A percentile compares a stretch with the other conserved stretches of the same genome.
Evolutionary conservation across 441 rosid species (phyloP).

Genomic region (Bruguiera hainesii): DNA sequence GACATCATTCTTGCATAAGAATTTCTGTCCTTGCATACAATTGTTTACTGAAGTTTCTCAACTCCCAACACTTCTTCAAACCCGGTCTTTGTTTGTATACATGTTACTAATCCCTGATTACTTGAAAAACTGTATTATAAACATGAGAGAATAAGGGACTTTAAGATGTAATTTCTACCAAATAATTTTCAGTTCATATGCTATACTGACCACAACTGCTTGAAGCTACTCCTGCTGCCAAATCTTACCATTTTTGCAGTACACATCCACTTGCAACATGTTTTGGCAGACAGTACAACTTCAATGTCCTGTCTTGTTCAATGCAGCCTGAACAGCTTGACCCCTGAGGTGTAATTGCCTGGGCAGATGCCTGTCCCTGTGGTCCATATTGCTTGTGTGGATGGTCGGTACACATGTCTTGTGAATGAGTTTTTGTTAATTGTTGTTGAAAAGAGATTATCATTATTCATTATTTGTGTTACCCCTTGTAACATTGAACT

Average conservation of each 20-base stretch:
- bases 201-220: neutral
- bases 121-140: neutral
- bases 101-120: neutral
- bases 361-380: conserved; percentile 29
- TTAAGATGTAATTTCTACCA: conserved; percentile 19
- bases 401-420: conserved; percentile 17
- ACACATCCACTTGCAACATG: conserved; percentile 30
- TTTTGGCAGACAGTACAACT: conserved; percentile 31
- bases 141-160: conserved; percentile 11
- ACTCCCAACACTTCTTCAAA: conserved; percentile 8
- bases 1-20: neutral
- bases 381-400: conserved; percentile 28
- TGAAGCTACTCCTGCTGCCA: conserved; percentile 1
- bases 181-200: conserved; percentile 2
- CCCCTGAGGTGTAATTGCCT: conserved; percentile 27
- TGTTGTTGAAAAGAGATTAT: conserved; percentile 10
- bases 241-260: conserved; percentile 15
- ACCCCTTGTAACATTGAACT: neutral
- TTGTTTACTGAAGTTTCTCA: conserved; percentile 35
- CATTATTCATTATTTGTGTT: conserved; percentile 7
- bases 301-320: conserved; percentile 33
- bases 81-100: conserved; percentile 4
- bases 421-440: conserved; percentile 1
- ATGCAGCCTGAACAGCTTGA: conserved; percentile 30
- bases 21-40: conserved; percentile 5